These are phyloP conservation scores for Chytriomyces sp. DNA, from an alignment of 192 early-diverging fungal genomes.

Conservation along the genomic window DNA sequence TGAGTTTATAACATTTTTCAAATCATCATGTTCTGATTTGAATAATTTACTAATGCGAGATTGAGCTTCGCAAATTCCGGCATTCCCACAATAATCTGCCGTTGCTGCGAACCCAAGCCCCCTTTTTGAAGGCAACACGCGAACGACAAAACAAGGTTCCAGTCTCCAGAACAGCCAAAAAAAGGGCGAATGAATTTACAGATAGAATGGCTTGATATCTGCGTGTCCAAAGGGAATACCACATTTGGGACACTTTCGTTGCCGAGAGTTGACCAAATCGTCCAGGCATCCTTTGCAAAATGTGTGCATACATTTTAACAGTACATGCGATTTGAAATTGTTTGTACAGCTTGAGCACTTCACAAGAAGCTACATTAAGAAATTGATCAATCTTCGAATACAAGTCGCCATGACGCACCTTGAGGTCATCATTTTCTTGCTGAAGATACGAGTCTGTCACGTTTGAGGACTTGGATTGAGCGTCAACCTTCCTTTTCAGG, in stretches of 20 bases:
- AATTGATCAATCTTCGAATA: not conserved
- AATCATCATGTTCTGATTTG: too few species aligned
- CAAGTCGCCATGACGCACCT: constrained; percentile 35
- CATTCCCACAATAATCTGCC: too few species aligned
- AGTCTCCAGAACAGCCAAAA: too few species aligned
- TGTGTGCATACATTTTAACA: constrained; percentile 91
- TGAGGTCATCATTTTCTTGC: constrained; percentile 52
- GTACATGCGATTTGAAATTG: constrained; percentile 80
- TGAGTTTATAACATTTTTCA: too few species aligned
- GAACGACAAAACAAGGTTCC: too few species aligned
- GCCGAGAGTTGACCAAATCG: constrained; percentile 78
- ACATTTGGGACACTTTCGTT: constrained; percentile 93
- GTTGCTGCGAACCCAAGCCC: too few species aligned
- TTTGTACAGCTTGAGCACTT: constrained; percentile 89
- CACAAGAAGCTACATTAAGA: constrained; percentile 65
- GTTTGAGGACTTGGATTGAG: constrained; percentile 59
- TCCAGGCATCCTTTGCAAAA: constrained; percentile 96
- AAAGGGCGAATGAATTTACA: too few species aligned
- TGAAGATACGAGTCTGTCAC: constrained; percentile 61
- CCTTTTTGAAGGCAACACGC: too few species aligned
- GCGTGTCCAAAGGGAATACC: constrained; percentile 69
- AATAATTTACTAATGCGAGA: too few species aligned
- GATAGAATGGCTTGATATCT: constrained; percentile 4
- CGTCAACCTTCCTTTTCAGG: constrained; percentile 65
- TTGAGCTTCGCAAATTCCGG: too few species aligned